These are phyloP conservation scores for Mycena epipterygia DNA, from an alignment of 768 basidiomycete species.

Conservation along the genomic window DNA sequence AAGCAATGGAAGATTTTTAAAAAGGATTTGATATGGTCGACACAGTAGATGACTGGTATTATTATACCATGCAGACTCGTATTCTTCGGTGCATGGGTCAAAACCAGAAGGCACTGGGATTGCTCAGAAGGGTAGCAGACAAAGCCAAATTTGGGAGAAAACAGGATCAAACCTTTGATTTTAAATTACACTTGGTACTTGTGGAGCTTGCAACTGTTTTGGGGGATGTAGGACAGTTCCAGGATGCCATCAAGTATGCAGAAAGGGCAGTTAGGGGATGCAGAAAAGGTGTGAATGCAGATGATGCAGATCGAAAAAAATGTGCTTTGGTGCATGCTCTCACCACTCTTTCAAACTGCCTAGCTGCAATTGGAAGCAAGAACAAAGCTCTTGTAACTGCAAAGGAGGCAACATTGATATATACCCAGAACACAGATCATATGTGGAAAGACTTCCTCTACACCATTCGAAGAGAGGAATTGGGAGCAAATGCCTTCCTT, in stretches of 20 bases:
- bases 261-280: not conserved
- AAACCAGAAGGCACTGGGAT: no score
- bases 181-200: not conserved
- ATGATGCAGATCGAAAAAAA: not conserved
- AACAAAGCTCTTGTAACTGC: not conserved
- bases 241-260: not conserved
- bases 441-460: not conserved
- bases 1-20: no score
- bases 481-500: conserved; percentile 5
- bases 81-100: no score
- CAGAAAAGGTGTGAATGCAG: not conserved
- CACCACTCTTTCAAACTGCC: conserved; percentile 5
- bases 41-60: no score
- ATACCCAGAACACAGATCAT: not conserved
- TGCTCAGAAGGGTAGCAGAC: no score
- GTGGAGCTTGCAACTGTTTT: not conserved
- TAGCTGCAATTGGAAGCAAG: not conserved
- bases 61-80: no score
- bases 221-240: not conserved
- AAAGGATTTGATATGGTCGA: no score
- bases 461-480: not conserved
- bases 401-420: not conserved
- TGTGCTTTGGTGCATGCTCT: not conserved
- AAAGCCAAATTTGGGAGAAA: no score
- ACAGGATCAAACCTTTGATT: no score